phyloP scores from a whole-genome alignment of 257 asterid genomes.

The Solanum chiquidenum region DNA sequence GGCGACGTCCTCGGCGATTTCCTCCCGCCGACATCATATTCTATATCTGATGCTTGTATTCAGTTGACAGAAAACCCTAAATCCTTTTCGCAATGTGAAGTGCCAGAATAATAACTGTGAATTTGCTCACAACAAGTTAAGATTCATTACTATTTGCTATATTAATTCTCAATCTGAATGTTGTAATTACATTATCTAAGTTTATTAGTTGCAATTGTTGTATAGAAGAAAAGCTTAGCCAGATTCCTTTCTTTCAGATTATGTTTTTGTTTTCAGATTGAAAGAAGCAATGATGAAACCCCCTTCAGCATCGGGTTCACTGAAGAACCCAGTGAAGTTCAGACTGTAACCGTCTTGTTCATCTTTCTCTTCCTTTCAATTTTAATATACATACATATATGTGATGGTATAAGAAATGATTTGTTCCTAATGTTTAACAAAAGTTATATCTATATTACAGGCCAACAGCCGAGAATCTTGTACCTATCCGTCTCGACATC shows the following conservation, averaged over 20 bases:
- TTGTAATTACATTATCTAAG: neutral
- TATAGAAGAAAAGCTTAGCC: neutral
- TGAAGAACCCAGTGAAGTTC: conserved; percentile 76
- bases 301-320: conserved; percentile 55
- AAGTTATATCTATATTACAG: conserved; percentile 21
- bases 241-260: neutral
- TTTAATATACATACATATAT: neutral
- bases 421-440: neutral
- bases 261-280: neutral
- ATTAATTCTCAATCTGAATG: neutral
- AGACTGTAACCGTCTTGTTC: conserved; percentile 33
- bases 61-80: neutral
- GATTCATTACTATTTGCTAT: neutral
- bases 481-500: conserved; percentile 80
- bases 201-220: neutral
- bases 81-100: neutral
- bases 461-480: conserved; percentile 83
- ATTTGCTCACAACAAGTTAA: neutral
- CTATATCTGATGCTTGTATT: neutral
- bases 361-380: neutral
- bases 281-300: conserved; percentile 37
- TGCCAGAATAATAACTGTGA: neutral
- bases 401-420: neutral
- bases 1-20: neutral
- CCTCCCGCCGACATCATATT: neutral